Percentiles rank a stretch among this genome's conserved stretches.
Evolutionary conservation across 495 filamentous ascomycete genomes (phyloP).

Genomic region (Lepraria neglecta): DNA sequence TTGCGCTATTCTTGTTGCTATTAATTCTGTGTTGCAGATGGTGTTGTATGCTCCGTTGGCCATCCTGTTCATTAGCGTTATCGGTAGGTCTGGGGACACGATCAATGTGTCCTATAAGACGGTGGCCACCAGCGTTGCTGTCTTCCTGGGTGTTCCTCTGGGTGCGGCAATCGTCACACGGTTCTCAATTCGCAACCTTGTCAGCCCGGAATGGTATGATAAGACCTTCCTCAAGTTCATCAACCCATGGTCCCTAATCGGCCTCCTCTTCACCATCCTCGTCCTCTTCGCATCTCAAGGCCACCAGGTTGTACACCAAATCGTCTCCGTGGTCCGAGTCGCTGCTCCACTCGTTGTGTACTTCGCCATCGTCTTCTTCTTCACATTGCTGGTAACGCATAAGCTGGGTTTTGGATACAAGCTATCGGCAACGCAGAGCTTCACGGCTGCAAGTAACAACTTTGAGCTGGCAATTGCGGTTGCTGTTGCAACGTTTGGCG

Average conservation of each 20-base stretch:
- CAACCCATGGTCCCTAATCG: slow-evolving; percentile 72
- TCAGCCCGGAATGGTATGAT: slow-evolving; percentile 57
- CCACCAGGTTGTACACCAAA: slow-evolving; percentile 70
- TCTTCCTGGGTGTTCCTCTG: slow-evolving; percentile 81
- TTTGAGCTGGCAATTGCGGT: slow-evolving; percentile 94
- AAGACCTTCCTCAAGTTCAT: slow-evolving; percentile 60
- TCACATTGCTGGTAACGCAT: slow-evolving; percentile 53
- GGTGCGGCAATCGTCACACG: slow-evolving; percentile 73
- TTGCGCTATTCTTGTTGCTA: slow-evolving; percentile 82
- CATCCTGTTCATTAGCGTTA: slow-evolving; percentile 68
- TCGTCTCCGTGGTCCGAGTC: slow-evolving; percentile 74
- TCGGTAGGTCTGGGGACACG: slow-evolving; percentile 40
- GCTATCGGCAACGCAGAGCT: slow-evolving; percentile 72
- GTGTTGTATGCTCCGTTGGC: slow-evolving; percentile 76
- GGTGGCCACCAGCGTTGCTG: slow-evolving; percentile 73
- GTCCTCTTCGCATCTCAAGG: slow-evolving; percentile 83
- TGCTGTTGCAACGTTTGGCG: slow-evolving; percentile 76
- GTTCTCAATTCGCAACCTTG: slow-evolving; percentile 50
- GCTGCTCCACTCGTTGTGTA: slow-evolving; percentile 76
- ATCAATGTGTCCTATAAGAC: slow-evolving; percentile 57
- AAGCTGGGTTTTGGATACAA: slow-evolving; percentile 67
- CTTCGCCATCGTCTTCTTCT: slow-evolving; percentile 66
- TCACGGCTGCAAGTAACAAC: slow-evolving; percentile 93
- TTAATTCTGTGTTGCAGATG: slow-evolving; percentile 85
- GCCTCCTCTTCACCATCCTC: slow-evolving; percentile 78